Evolutionary conservation across 768 basidiomycete genomes (phyloP).

Genomic region (Tephrocybe rancida): DNA sequence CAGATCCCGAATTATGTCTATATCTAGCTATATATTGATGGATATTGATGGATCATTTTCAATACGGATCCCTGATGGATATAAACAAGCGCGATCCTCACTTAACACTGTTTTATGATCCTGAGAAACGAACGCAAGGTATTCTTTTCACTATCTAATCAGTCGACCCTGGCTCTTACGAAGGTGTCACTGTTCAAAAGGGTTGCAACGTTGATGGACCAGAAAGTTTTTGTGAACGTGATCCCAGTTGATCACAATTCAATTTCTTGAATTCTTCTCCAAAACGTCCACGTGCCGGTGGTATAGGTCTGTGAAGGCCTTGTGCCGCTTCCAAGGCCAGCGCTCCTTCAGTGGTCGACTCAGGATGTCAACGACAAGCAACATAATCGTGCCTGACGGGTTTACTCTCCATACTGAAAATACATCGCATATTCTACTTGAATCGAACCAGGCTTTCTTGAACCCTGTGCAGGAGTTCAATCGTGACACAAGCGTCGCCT

Average conservation of each 20-base stretch:
- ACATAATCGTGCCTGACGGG: constrained; percentile 62
- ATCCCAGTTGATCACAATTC: constrained; percentile 7
- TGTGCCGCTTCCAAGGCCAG: constrained; percentile 20
- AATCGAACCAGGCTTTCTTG: constrained; percentile 85
- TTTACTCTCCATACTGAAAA: constrained; percentile 83
- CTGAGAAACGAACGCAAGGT: too few relatives aligned
- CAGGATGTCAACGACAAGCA: constrained; percentile 26
- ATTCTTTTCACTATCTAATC: too few relatives aligned
- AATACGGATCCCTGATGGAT: too few relatives aligned
- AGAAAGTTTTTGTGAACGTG: constrained; percentile 19
- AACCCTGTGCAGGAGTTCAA: constrained; percentile 99
- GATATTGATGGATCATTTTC: too few relatives aligned
- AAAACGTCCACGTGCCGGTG: constrained; percentile 20
- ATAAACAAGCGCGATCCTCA: too few relatives aligned
- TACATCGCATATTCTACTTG: constrained; percentile 77
- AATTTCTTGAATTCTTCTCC: constrained; percentile 4
- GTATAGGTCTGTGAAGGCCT: constrained; percentile 22
- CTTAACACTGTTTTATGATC: too few relatives aligned
- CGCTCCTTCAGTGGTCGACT: neutral
- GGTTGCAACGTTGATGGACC: neutral
- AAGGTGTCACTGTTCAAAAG: too few relatives aligned
- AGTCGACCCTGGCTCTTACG: too few relatives aligned
- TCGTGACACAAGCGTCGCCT: constrained; percentile 89
- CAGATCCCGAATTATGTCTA: too few relatives aligned
- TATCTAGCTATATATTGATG: too few relatives aligned